phyloP scores from a whole-genome alignment of 108 stramenopile genomes.

The Nitzschia palea region DNA sequence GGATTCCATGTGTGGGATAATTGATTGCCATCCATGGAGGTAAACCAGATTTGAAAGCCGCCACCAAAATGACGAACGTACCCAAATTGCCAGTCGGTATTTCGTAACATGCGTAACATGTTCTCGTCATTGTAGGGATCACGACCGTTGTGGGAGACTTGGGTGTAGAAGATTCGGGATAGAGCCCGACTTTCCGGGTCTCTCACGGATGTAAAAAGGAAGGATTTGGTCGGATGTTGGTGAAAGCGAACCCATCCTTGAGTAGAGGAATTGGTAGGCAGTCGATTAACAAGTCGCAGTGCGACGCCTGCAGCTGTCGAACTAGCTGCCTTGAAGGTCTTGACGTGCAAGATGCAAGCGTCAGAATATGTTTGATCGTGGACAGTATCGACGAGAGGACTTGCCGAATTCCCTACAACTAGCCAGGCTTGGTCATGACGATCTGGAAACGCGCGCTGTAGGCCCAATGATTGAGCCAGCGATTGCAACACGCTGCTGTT shows the following conservation, averaged over 20 bases:
- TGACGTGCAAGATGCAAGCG: conserved; percentile 29
- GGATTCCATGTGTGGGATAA: neutral
- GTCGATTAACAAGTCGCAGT: conserved; percentile 9
- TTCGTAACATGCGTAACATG: neutral
- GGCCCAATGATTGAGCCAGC: neutral
- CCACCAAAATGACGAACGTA: neutral
- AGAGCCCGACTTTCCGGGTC: conserved; percentile 39
- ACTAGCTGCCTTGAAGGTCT: conserved; percentile 39
- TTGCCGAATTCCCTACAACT: neutral
- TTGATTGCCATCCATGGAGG: neutral
- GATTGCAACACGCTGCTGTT: neutral
- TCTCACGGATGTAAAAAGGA: conserved; percentile 40
- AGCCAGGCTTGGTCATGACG: neutral
- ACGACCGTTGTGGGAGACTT: conserved; percentile 12
- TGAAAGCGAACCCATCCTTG: neutral
- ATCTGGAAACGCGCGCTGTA: neutral
- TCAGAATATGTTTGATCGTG: neutral
- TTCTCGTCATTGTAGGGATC: conserved; percentile 41
- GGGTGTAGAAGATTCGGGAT: conserved; percentile 41
- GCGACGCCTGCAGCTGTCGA: conserved; percentile 33
- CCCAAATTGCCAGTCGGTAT: neutral
- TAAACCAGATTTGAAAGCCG: conserved; percentile 18
- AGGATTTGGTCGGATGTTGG: conserved; percentile 1
- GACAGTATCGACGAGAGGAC: neutral
- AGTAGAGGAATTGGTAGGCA: neutral